Evolutionary conservation across 352 stramenopile genomes (phyloP), one percentile per base, ranked within the genome.

Genomic region (Plasmopara viticola): DNA sequence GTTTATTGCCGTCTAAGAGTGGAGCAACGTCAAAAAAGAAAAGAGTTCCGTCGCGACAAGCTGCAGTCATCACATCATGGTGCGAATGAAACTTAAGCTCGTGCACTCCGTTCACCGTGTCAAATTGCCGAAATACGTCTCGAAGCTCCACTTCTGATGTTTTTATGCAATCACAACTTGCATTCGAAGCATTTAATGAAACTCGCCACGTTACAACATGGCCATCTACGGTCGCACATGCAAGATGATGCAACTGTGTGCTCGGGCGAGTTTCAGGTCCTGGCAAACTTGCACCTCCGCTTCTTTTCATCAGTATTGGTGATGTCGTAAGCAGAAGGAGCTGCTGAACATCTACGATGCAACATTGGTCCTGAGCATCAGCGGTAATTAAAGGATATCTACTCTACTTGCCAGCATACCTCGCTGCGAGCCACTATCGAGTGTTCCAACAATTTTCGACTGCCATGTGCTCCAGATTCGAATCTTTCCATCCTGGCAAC

Each of bases 401-500:
- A n/a, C 2, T 6, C 37, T 18, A 50, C 15, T 15, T 51, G 30
- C n/a, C 18, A 53, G 8, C 44, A 25, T 53, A 80, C 73, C 73
- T 62, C 71, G 70, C 10, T 64, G 56, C 0, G 74, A 84, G 0
- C 80, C 74, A 8, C 70, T 77, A 48, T 91, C 78, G 29, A 91
- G 71, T 10, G 62, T 80, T 9, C 77, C 72, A n/a, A 83, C 66
- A 6, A 72, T 71, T 41, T 79, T 83, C 45, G 74, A 75, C 13
- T 82, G 55, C 30, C 64, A 68, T n/a, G 72, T 74, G 20, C 66
- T 85, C 68, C 78, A 88, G 17, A 88, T 54, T 5, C 78, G 81
- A 25, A 91, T 76, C 40, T 87, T 89, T 18, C 78, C 76, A 38
- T 92, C 81, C 48, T 83, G 69, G 37, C 79, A 92, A 0, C 78